Evolutionary conservation across 2,329 filamentous ascomycete species (phyloP).

Genomic region (Chaetomiaceae sp.): DNA sequence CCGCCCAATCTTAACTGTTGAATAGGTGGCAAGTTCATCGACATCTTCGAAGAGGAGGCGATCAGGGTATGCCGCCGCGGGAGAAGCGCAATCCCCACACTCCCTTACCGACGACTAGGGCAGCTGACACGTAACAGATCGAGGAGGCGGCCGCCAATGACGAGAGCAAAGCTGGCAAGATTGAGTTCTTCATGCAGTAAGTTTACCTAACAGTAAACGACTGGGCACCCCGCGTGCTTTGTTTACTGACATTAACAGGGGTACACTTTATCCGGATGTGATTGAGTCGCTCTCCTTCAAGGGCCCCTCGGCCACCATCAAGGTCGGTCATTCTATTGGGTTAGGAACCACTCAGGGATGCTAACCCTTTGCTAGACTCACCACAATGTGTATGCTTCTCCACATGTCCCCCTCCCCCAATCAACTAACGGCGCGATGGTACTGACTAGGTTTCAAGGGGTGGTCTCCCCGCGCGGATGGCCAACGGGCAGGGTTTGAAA

Average conservation of each 20-base stretch:
- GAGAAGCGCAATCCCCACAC: not conserved
- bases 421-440: constrained; percentile 12
- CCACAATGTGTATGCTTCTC: constrained; percentile 20
- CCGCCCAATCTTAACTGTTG: constrained; percentile 6
- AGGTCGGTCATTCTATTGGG: constrained; percentile 6
- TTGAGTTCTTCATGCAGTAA: constrained; percentile 77
- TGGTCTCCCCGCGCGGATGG: constrained; percentile 36
- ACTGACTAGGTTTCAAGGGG: constrained; percentile 29
- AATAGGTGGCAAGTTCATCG: constrained; percentile 35
- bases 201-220: not conserved
- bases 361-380: constrained; percentile 29
- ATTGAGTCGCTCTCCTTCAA: constrained; percentile 49
- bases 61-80: constrained; percentile 17
- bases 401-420: not conserved
- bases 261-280: constrained; percentile 61
- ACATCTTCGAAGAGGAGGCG: constrained; percentile 76
- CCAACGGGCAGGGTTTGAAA: constrained; percentile 44
- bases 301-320: constrained; percentile 49
- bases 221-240: constrained; percentile 48
- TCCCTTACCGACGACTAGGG: not conserved
- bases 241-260: constrained; percentile 31
- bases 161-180: constrained; percentile 64
- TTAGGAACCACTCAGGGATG: not conserved
- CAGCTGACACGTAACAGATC: constrained; percentile 44
- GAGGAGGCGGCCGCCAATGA: constrained; percentile 62